Evolutionary conservation across 352 stramenopile species (phyloP).

Genomic region (Globisporangium barbulae): DNA sequence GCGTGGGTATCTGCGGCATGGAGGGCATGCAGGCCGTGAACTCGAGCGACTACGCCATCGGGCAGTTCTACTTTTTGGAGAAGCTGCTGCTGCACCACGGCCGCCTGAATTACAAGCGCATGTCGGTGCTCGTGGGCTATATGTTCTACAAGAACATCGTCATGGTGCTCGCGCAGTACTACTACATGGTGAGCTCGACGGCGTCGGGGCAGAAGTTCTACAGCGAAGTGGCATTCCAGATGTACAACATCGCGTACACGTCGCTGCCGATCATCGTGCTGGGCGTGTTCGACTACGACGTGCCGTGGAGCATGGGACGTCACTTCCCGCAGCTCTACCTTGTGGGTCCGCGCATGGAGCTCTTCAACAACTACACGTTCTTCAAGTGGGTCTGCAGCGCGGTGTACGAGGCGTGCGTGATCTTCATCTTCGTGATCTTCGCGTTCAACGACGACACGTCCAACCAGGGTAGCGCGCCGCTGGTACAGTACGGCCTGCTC

Average conservation of each 20-base stretch:
- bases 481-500: conserved; percentile 90
- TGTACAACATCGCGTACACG: conserved; percentile 95
- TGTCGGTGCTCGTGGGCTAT: conserved; percentile 92
- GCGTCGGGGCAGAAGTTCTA: conserved; percentile 89
- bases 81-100: conserved; percentile 96
- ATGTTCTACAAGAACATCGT: conserved; percentile 99
- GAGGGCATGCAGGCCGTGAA: conserved; percentile 97
- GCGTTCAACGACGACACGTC: conserved; percentile 68
- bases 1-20: conserved; percentile 90
- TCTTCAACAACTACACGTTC: conserved; percentile 83
- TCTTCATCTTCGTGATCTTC: conserved; percentile 68
- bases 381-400: conserved; percentile 85
- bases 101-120: conserved; percentile 96
- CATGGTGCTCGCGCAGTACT: conserved; percentile 88
- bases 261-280: conserved; percentile 89
- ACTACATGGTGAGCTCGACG: conserved; percentile 90
- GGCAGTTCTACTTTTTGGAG: conserved; percentile 95
- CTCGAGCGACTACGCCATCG: conserved; percentile 96
- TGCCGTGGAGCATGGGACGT: conserved; percentile 55
- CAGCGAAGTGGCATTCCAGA: conserved; percentile 68
- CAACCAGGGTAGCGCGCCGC: conserved; percentile 83
- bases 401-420: conserved; percentile 64
- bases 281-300: conserved; percentile 78
- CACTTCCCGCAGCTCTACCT: conserved; percentile 80
- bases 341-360: conserved; percentile 65